These are phyloP conservation scores for Mesembryanthemum crystallinum DNA, from an alignment of 148 eudicot species.

Conservation along the genomic window DNA sequence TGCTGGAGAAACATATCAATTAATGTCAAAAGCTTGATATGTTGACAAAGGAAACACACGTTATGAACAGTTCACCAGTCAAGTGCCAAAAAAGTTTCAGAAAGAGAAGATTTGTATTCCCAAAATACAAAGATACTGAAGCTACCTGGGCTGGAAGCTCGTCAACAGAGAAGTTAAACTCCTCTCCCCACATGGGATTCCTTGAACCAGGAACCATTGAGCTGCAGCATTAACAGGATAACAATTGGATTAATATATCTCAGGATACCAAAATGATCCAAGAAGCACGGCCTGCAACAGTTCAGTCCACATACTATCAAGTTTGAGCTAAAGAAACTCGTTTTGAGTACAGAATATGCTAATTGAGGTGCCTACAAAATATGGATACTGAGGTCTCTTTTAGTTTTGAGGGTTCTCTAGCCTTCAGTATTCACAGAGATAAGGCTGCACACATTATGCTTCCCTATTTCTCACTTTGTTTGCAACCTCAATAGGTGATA, in stretches of 20 bases:
- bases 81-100: neutral
- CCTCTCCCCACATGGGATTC: conserved; percentile 99
- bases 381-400: too few species aligned
- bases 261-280: neutral
- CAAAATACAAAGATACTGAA: neutral
- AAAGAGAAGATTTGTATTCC: neutral
- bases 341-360: too few species aligned
- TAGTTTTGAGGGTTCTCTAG: too few species aligned
- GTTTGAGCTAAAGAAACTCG: too few species aligned
- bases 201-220: conserved; percentile 98
- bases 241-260: too few species aligned
- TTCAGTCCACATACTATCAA: too few species aligned
- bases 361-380: too few species aligned
- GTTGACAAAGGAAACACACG: neutral
- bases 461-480: neutral
- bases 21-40: neutral
- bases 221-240: conserved; percentile 39
- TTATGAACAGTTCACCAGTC: neutral
- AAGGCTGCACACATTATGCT: too few species aligned
- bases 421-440: too few species aligned
- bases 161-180: conserved; percentile 78
- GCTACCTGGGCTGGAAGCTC: conserved; percentile 84
- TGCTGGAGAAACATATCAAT: too few species aligned
- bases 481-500: neutral
- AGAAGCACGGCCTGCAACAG: too few species aligned